These are phyloP conservation scores for Pythium volutum DNA, from an alignment of 352 stramenopile species.

Conservation along the genomic window DNA sequence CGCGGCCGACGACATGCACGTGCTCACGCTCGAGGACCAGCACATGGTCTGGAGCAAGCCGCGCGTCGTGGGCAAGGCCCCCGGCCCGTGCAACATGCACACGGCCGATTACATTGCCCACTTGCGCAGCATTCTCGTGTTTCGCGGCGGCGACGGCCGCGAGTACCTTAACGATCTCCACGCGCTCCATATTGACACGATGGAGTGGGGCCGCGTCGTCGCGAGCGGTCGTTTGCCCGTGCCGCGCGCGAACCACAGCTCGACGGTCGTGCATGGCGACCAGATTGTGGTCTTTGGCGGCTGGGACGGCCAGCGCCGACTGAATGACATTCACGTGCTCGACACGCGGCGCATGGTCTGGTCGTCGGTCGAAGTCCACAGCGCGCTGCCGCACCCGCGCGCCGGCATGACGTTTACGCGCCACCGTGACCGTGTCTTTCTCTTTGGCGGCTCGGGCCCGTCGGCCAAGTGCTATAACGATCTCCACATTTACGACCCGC, in stretches of 20 bases:
- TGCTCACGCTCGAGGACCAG: slow-evolving; percentile 79
- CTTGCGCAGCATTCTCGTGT: slow-evolving; percentile 89
- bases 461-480: slow-evolving; percentile 95
- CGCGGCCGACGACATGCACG: slow-evolving; percentile 90
- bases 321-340: slow-evolving; percentile 97
- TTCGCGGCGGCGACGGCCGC: slow-evolving; percentile 91
- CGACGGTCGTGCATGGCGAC: slow-evolving; percentile 73
- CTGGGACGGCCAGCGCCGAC: slow-evolving; percentile 90
- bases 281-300: slow-evolving; percentile 94
- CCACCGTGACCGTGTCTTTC: slow-evolving; percentile 87
- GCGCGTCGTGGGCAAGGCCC: slow-evolving; percentile 34
- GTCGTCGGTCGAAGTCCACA: slow-evolving; percentile 58
- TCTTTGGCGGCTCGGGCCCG: slow-evolving; percentile 94
- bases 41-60: slow-evolving; percentile 61
- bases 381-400: slow-evolving; percentile 80
- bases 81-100: slow-evolving; percentile 97
- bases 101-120: slow-evolving; percentile 92
- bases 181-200: slow-evolving; percentile 85
- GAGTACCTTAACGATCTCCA: slow-evolving; percentile 97
- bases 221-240: slow-evolving; percentile 80
- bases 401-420: slow-evolving; percentile 96
- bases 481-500: slow-evolving; percentile 91
- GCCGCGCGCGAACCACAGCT: slow-evolving; percentile 94
- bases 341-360: slow-evolving; percentile 89
- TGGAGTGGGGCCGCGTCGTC: slow-evolving; percentile 82